Conservation (phyloP, 2,329 filamentous ascomycete genomes). For the Aurifilum marmelostoma region DNA sequence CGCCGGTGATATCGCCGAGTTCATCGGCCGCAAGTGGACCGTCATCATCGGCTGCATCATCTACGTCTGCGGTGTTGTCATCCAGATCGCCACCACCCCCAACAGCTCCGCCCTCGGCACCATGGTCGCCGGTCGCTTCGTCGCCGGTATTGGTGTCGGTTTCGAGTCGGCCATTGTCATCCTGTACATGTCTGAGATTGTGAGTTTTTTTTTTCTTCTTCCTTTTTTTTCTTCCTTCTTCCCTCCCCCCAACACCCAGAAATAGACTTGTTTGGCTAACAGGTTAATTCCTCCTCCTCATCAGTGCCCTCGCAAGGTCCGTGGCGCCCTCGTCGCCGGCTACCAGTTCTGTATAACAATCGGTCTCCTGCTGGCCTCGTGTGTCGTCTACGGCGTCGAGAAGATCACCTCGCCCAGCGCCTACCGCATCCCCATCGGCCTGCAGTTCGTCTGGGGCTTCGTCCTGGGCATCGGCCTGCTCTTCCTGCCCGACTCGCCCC, state of each 20-base stretch:
- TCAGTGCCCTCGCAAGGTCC: constrained; percentile 66
- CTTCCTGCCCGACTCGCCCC: constrained; percentile 81
- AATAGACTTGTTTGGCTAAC: constrained; percentile 30
- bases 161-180: constrained; percentile 82
- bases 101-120: constrained; percentile 57
- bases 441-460: constrained; percentile 81
- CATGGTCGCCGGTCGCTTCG: constrained; percentile 73
- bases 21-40: constrained; percentile 72
- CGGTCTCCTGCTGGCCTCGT: constrained; percentile 74
- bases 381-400: constrained; percentile 74
- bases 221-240: background rate
- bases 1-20: constrained; percentile 77
- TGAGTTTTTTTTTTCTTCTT: constrained; percentile 38
- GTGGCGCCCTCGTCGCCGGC: constrained; percentile 77
- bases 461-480: constrained; percentile 74
- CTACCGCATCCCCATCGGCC: constrained; percentile 79
- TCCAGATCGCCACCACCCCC: constrained; percentile 62
- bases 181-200: constrained; percentile 85
- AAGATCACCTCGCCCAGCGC: constrained; percentile 63
- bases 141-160: constrained; percentile 78
- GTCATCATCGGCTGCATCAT: constrained; percentile 72
- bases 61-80: constrained; percentile 69
- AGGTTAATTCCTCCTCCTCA: constrained; percentile 15
- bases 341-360: constrained; percentile 86
- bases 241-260: background rate